phyloP scores from a whole-genome alignment of 2,329 filamentous ascomycete genomes.

The Clonostachys solani region DNA sequence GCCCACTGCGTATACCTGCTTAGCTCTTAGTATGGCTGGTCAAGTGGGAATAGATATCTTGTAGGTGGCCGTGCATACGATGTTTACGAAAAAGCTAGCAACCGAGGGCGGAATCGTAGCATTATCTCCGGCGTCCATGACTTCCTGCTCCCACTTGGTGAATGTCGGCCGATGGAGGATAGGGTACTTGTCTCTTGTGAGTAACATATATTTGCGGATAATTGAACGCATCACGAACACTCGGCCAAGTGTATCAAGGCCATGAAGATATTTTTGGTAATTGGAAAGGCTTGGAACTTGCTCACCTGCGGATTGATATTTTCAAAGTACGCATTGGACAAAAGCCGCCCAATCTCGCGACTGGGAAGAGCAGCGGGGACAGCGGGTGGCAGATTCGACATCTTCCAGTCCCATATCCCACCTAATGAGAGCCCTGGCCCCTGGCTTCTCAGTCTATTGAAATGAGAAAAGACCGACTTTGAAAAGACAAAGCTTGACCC shows the following conservation, averaged over 20 bases:
- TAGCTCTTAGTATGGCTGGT: too few relatives aligned
- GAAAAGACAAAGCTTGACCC: conserved; percentile 26
- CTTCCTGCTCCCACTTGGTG: conserved; percentile 17
- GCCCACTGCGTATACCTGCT: not conserved
- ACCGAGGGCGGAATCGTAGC: not conserved
- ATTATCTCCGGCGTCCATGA: conserved; percentile 5
- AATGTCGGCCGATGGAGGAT: conserved; percentile 22
- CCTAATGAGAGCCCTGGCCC: not conserved
- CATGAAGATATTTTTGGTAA: conserved; percentile 26
- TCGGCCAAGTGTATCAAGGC: conserved; percentile 12
- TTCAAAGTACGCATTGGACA: conserved; percentile 24
- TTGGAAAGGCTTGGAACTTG: not conserved
- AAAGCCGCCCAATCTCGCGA: not conserved
- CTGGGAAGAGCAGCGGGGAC: conserved; percentile 1
- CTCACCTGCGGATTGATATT: conserved; percentile 28
- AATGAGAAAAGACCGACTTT: conserved; percentile 9
- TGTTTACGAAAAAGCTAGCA: conserved; percentile 10
- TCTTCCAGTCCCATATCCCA: not conserved
- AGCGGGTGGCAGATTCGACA: not conserved
- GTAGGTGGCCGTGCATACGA: conserved; percentile 2
- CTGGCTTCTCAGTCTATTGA: not conserved
- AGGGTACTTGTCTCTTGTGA: conserved; percentile 6
- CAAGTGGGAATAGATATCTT: too few relatives aligned
- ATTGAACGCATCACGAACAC: not conserved
- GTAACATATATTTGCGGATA: not conserved